These are phyloP conservation scores for Leccinum boreale DNA, from an alignment of 768 basidiomycete genomes.

Conservation along the genomic window DNA sequence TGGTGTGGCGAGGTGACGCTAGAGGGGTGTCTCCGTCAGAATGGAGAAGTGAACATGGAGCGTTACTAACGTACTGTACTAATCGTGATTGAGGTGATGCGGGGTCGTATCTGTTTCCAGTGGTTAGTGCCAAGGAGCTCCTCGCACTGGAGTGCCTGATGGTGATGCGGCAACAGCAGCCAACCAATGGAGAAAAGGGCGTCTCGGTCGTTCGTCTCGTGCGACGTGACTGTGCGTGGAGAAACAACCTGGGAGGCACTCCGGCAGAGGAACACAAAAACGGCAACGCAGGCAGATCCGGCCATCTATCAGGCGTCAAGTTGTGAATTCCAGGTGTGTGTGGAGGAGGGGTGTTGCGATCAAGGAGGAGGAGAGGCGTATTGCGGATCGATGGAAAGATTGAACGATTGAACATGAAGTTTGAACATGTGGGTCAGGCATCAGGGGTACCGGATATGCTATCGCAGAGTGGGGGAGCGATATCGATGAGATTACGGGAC, in stretches of 20 bases:
- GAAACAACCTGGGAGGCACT: neutral
- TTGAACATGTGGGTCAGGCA: neutral
- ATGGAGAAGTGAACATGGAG: neutral
- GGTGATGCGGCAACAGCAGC: neutral
- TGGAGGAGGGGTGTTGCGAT: constrained; percentile 7
- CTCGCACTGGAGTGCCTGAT: constrained; percentile 2
- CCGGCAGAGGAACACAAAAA: constrained; percentile 9
- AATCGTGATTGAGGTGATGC: neutral
- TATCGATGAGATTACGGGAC: constrained; percentile 21
- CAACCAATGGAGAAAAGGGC: neutral
- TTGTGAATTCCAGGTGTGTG: constrained; percentile 3
- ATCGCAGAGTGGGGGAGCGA: neutral
- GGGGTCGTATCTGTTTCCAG: neutral
- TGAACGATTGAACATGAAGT: neutral
- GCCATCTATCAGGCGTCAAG: constrained; percentile 5
- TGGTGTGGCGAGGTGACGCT: neutral
- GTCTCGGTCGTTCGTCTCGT: neutral
- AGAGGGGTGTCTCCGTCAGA: neutral
- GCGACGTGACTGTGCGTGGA: neutral
- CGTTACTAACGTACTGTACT: neutral
- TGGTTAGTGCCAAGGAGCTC: neutral
- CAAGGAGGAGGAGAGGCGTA: constrained; percentile 3
- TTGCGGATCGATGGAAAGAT: constrained; percentile 15
- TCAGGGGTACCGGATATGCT: neutral
- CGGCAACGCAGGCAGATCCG: constrained; percentile 2